These are phyloP conservation scores for Penicillium turbatum DNA, from an alignment of 495 filamentous ascomycete genomes.

Conservation along the genomic window DNA sequence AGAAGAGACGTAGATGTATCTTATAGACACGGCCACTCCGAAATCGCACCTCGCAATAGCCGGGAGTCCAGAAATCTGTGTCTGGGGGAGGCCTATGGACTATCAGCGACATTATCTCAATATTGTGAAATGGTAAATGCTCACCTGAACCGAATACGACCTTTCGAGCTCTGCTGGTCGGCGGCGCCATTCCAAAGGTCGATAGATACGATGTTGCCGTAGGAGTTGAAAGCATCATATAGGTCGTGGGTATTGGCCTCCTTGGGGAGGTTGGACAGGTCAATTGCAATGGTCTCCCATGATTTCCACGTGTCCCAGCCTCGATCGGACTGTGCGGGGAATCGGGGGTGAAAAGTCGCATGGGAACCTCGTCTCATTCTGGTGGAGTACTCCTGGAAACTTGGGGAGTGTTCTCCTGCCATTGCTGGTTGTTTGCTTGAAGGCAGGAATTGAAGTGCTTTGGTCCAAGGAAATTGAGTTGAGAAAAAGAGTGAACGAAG, in stretches of 20 bases:
- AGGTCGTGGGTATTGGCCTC: conserved; percentile 32
- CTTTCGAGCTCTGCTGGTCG: conserved; percentile 25
- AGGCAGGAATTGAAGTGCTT: too few relatives aligned
- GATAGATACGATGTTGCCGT: conserved; percentile 42
- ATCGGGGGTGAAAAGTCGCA: too few relatives aligned
- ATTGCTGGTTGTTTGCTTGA: too few relatives aligned
- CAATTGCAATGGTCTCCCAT: conserved; percentile 39
- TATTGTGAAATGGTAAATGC: conserved; percentile 1
- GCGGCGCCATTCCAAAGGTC: conserved; percentile 40
- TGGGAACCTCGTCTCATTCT: not conserved
- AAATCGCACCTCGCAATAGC: conserved; percentile 25
- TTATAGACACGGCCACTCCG: conserved; percentile 8
- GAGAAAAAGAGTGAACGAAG: too few relatives aligned
- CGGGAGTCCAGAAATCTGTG: conserved; percentile 36
- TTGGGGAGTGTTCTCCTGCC: too few relatives aligned
- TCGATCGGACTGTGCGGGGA: too few relatives aligned
- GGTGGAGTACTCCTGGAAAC: too few relatives aligned
- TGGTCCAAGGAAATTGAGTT: too few relatives aligned
- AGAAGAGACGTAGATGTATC: not conserved
- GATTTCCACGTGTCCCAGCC: conserved; percentile 27
- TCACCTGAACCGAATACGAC: conserved; percentile 44
- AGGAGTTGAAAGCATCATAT: conserved; percentile 35
- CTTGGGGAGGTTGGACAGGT: conserved; percentile 30
- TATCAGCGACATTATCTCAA: conserved; percentile 2
- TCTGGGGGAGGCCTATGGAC: conserved; percentile 39